phyloP scores from a whole-genome alignment of 1,139 yeast genomes.

The Arxiozyma slooffiae region DNA sequence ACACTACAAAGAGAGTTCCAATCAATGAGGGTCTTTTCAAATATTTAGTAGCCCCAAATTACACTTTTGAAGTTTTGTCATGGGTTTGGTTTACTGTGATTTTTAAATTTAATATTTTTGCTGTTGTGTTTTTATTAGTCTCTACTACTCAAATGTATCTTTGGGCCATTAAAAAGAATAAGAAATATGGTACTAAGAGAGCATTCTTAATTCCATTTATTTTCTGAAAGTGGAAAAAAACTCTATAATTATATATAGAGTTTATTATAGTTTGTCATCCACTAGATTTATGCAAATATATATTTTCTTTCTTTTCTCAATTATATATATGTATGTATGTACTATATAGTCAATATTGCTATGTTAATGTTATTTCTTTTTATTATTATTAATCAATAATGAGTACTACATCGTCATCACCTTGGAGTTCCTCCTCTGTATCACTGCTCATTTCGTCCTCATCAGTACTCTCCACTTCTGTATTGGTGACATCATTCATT shows the following conservation, averaged over 20 bases:
- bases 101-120: conserved; percentile 63
- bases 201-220: conserved; percentile 34
- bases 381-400: conserved; percentile 15
- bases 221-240: conserved; percentile 17
- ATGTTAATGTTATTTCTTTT: not conserved
- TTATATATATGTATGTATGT: not conserved
- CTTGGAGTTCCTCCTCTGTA: conserved; percentile 7
- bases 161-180: conserved; percentile 58
- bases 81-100: conserved; percentile 65
- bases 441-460: conserved; percentile 8
- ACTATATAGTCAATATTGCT: not conserved
- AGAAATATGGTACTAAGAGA: conserved; percentile 36
- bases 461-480: conserved; percentile 8
- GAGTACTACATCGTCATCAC: conserved; percentile 19
- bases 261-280: not conserved
- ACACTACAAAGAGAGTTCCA: conserved; percentile 29
- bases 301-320: not conserved
- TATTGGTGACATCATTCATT: conserved; percentile 14
- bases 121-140: conserved; percentile 58
- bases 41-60: conserved; percentile 55
- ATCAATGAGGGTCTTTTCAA: conserved; percentile 39
- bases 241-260: too few species aligned
- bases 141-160: conserved; percentile 66
- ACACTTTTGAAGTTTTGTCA: conserved; percentile 70
- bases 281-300: not conserved